phyloP scores from a whole-genome alignment of 345 rosid genomes.

The Draba incana region DNA sequence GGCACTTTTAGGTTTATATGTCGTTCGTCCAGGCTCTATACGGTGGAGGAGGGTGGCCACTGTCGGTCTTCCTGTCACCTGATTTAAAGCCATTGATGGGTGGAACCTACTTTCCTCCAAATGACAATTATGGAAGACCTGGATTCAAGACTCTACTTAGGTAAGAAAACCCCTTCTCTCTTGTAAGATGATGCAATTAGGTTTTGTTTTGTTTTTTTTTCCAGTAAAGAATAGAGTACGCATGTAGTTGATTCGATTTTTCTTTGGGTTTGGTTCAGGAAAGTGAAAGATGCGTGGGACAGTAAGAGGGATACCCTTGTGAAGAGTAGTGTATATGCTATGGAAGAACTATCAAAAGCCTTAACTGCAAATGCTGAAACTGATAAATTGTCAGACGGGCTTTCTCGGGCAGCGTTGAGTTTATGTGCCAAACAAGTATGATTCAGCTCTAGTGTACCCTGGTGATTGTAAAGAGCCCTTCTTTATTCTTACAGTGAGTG shows the following conservation, averaged over 20 bases:
- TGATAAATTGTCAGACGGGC: slow-evolving; percentile 66
- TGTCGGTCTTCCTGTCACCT: slow-evolving; percentile 87
- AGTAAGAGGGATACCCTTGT: slow-evolving; percentile 65
- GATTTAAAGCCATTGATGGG: slow-evolving; percentile 96
- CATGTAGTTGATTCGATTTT: background rate
- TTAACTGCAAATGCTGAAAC: slow-evolving; percentile 64
- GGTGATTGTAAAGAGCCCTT: background rate
- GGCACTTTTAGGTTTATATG: slow-evolving; percentile 77
- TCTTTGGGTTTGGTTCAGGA: slow-evolving; percentile 51
- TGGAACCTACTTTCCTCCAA: slow-evolving; percentile 94
- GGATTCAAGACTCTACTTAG: slow-evolving; percentile 89
- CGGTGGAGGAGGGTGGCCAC: slow-evolving; percentile 97
- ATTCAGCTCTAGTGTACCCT: slow-evolving; percentile 4
- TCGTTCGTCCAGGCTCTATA: slow-evolving; percentile 88
- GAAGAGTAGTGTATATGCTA: slow-evolving; percentile 80
- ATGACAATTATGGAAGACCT: slow-evolving; percentile 86
- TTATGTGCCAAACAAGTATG: slow-evolving; percentile 89
- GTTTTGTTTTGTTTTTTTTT: background rate
- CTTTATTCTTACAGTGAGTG: slow-evolving; percentile 26
- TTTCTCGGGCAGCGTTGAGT: slow-evolving; percentile 53
- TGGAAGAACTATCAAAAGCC: slow-evolving; percentile 88
- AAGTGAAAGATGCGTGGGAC: slow-evolving; percentile 87
- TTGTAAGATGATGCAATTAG: background rate
- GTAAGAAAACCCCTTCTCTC: slow-evolving; percentile 40
- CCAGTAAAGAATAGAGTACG: background rate